phyloP scores from a whole-genome alignment of 2,329 filamentous ascomycete genomes.

The Metarhizium brunneum region DNA sequence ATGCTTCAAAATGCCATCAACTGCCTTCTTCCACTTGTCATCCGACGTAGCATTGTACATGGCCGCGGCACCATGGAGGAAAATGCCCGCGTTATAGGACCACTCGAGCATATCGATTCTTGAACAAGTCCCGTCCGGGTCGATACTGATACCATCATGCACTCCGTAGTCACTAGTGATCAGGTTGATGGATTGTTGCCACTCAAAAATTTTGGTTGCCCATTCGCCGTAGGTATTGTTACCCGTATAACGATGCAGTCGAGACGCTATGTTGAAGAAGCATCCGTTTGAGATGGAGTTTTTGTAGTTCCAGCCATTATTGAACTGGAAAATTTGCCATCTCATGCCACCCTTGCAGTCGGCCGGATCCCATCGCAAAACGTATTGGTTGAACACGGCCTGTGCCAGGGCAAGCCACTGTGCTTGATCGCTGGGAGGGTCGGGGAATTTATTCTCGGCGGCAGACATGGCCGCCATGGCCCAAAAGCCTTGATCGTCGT shows the following conservation, averaged over 20 bases:
- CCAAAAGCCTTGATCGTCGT: conserved; percentile 80
- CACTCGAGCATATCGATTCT: conserved; percentile 51
- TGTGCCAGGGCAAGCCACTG: conserved; percentile 71
- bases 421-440: conserved; percentile 51
- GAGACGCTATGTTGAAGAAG: conserved; percentile 60
- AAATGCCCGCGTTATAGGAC: conserved; percentile 62
- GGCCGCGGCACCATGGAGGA: conserved; percentile 50
- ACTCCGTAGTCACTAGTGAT: conserved; percentile 47
- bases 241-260: conserved; percentile 67
- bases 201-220: conserved; percentile 63
- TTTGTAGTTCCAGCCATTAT: conserved; percentile 61
- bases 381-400: conserved; percentile 73
- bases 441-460: conserved; percentile 65
- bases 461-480: conserved; percentile 73
- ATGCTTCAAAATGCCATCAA: conserved; percentile 47
- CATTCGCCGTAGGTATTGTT: conserved; percentile 71
- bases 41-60: conserved; percentile 52
- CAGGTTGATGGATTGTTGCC: conserved; percentile 46
- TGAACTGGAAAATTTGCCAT: conserved; percentile 80
- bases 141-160: conserved; percentile 37
- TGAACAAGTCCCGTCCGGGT: conserved; percentile 34
- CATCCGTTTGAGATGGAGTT: conserved; percentile 61
- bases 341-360: conserved; percentile 64
- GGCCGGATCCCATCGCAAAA: conserved; percentile 55
- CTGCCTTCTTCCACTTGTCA: conserved; percentile 45